These are phyloP conservation scores for Pseudohalonectria lignicola DNA, from an alignment of 2,329 filamentous ascomycete species.

Conservation along the genomic window DNA sequence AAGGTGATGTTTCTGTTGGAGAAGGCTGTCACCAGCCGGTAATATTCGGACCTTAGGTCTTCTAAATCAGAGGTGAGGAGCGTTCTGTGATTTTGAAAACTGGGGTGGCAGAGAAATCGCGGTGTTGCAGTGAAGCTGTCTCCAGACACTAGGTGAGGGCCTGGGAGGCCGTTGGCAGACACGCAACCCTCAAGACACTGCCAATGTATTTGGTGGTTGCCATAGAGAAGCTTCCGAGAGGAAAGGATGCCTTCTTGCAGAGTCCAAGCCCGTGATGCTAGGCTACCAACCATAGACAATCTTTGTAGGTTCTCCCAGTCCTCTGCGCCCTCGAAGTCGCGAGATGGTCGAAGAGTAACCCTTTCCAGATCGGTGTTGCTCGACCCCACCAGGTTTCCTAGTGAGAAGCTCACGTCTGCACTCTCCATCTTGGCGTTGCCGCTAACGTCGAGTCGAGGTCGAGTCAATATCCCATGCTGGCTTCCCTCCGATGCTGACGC, in stretches of 20 bases:
- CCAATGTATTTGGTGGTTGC: not conserved
- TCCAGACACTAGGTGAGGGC: not conserved
- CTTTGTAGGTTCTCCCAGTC: no score
- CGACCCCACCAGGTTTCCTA: no score
- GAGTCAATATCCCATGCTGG: not conserved
- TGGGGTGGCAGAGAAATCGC: not conserved
- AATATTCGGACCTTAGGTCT: not conserved
- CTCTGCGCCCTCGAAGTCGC: not conserved
- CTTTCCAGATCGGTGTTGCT: not conserved
- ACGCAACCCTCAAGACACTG: not conserved
- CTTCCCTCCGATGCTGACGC: not conserved
- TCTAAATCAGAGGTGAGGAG: no score
- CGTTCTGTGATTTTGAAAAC: not conserved
- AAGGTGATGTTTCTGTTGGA: not conserved
- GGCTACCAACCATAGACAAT: no score
- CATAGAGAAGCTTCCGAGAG: not conserved
- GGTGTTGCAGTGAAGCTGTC: not conserved
- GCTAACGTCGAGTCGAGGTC: not conserved
- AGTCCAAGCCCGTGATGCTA: not conserved
- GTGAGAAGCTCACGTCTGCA: not conserved
- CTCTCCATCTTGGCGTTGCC: not conserved
- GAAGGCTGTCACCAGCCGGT: not conserved
- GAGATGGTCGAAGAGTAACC: not conserved
- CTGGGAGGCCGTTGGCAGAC: not conserved
- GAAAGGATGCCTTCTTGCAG: constrained; percentile 1